Evolutionary conservation across 2,329 filamentous ascomycete species (phyloP).

Genomic region (Dactylonectria macrodidyma): DNA sequence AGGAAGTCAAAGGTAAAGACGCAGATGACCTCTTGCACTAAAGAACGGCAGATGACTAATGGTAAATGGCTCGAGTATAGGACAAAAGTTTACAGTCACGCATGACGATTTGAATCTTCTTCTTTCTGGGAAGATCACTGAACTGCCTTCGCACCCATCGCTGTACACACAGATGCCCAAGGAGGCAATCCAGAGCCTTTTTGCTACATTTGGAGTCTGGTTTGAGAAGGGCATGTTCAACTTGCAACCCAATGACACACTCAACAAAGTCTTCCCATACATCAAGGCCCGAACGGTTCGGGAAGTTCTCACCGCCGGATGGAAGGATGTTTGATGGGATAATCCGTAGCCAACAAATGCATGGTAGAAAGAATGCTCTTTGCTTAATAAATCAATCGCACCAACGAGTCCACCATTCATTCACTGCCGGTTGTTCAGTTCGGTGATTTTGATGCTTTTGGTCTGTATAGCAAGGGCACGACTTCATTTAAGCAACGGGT

Average conservation of each 20-base stretch:
- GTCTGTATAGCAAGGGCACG: no score
- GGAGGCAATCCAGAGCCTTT: conserved; percentile 37
- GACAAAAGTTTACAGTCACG: conserved; percentile 52
- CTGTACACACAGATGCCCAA: conserved; percentile 48
- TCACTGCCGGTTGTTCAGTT: no score
- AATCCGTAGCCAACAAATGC: no score
- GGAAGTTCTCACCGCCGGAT: no score
- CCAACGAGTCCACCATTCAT: no score
- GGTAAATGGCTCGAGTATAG: conserved; percentile 43
- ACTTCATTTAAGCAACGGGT: no score
- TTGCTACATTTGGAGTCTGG: conserved; percentile 23
- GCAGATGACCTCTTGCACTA: not conserved
- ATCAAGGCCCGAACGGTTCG: conserved; percentile 10
- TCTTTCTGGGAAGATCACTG: conserved; percentile 52
- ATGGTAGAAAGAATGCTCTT: no score
- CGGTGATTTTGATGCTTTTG: no score
- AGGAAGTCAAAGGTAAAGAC: conserved; percentile 47
- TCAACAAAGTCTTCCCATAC: conserved; percentile 18
- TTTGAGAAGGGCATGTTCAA: conserved; percentile 45
- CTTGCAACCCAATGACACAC: conserved; percentile 25
- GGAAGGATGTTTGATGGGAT: no score
- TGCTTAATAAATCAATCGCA: no score
- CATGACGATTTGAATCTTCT: conserved; percentile 56
- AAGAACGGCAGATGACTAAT: conserved; percentile 29
- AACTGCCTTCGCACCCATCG: conserved; percentile 45